Conservation (phyloP, 352 stramenopile species). For the Globisporangium cylindrosporum region DNA sequence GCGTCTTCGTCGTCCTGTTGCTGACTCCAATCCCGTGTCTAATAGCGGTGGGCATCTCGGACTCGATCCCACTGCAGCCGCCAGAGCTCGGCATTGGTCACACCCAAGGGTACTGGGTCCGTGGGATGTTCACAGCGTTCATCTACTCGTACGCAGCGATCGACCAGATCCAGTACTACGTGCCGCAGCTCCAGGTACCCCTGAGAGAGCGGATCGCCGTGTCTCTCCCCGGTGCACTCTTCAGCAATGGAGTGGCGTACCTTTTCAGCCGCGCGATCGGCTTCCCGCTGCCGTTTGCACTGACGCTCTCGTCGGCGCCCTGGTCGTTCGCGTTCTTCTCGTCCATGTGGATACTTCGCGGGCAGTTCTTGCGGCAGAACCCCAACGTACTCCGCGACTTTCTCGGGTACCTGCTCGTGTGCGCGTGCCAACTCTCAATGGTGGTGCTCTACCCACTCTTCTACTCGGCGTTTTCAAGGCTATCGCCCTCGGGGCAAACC, state of each 20-base stretch:
- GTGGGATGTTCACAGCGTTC: neutral
- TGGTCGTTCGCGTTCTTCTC: neutral
- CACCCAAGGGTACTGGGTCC: slow-evolving; percentile 3
- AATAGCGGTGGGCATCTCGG: neutral
- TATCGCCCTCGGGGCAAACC: slow-evolving; percentile 17
- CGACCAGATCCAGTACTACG: slow-evolving; percentile 10
- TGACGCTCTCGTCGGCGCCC: slow-evolving; percentile 19
- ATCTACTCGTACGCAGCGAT: slow-evolving; percentile 8
- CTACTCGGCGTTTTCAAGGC: slow-evolving; percentile 14
- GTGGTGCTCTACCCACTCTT: slow-evolving; percentile 18
- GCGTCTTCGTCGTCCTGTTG: neutral
- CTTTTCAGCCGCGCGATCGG: slow-evolving; percentile 21
- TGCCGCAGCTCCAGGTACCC: slow-evolving; percentile 21
- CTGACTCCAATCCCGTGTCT: slow-evolving; percentile 9
- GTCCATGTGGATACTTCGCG: neutral
- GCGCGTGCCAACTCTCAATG: neutral
- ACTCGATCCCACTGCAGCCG: slow-evolving; percentile 10
- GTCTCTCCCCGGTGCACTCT: neutral
- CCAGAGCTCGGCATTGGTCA: neutral
- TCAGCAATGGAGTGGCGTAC: slow-evolving; percentile 6
- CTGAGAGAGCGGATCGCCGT: neutral
- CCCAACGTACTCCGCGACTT: slow-evolving; percentile 1
- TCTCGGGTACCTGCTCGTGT: neutral
- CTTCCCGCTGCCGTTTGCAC: slow-evolving; percentile 45
- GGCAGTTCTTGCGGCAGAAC: slow-evolving; percentile 4